phyloP scores from a whole-genome alignment of 2,329 filamentous ascomycete species.

The Colletotrichum tanaceti region DNA sequence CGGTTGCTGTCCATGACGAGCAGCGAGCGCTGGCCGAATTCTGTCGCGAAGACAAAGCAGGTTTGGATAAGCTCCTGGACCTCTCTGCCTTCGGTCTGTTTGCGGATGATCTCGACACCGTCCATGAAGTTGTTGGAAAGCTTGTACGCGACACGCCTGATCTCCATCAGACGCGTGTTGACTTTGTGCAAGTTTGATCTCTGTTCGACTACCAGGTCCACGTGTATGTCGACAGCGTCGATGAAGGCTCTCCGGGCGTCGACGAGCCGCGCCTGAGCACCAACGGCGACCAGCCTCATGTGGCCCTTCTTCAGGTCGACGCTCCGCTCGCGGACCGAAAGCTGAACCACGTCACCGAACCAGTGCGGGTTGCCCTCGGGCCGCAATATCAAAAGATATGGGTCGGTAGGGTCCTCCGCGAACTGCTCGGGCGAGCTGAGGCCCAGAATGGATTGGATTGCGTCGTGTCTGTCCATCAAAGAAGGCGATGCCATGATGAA shows the following conservation, averaged over 20 bases:
- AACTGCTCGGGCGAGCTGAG: constrained; percentile 68
- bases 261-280: constrained; percentile 80
- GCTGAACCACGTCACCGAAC: constrained; percentile 80
- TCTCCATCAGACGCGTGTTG: constrained; percentile 89
- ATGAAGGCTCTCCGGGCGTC: constrained; percentile 83
- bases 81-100: constrained; percentile 84
- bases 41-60: constrained; percentile 98
- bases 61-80: constrained; percentile 97
- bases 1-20: constrained; percentile 96
- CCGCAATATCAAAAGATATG: constrained; percentile 86
- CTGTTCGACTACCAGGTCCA: constrained; percentile 91
- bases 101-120: constrained; percentile 91
- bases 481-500: constrained; percentile 88
- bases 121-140: constrained; percentile 99
- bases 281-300: constrained; percentile 87
- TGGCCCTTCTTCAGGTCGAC: constrained; percentile 89
- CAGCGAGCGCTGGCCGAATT: constrained; percentile 94
- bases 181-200: constrained; percentile 94
- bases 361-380: constrained; percentile 84
- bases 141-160: constrained; percentile 95
- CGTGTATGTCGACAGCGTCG: constrained; percentile 81
- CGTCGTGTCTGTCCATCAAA: constrained; percentile 78
- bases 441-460: constrained; percentile 87
- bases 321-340: constrained; percentile 79
- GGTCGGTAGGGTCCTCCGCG: constrained; percentile 79